These are phyloP conservation scores for Paracoccidioides brasiliensis DNA, from an alignment of 2,329 filamentous ascomycete genomes.

Conservation along the genomic window DNA sequence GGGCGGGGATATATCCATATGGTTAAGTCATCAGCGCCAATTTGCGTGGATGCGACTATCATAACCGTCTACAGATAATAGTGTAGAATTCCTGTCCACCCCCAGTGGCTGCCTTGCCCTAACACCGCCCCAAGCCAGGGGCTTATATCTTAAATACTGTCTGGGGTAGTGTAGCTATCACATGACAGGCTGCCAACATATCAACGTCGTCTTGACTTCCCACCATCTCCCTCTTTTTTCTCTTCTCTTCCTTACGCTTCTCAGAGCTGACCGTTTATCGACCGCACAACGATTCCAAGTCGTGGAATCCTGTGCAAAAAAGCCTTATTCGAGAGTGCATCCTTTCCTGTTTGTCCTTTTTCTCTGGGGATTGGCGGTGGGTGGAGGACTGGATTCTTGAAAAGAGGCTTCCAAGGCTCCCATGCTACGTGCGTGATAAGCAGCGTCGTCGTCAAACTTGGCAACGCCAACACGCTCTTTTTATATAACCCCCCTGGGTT, in stretches of 20 bases:
- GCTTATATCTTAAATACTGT: neutral
- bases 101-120: constrained; percentile 5
- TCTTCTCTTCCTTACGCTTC: constrained; percentile 36
- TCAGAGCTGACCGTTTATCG: constrained; percentile 28
- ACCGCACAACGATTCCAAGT: constrained; percentile 17
- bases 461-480: constrained; percentile 29
- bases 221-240: constrained; percentile 23
- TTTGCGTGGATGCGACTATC: neutral
- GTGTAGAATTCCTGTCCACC: neutral
- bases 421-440: constrained; percentile 41
- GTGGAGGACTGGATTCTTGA: constrained; percentile 21
- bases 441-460: constrained; percentile 29
- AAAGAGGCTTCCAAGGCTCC: constrained; percentile 43
- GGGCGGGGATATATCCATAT: neutral
- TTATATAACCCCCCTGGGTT: constrained; percentile 25
- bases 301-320: constrained; percentile 36
- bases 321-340: constrained; percentile 15
- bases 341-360: constrained; percentile 16
- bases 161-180: constrained; percentile 11
- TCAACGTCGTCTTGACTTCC: constrained; percentile 28
- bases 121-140: neutral
- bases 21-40: neutral
- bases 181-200: constrained; percentile 15
- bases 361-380: constrained; percentile 14
- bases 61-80: neutral